phyloP scores from a whole-genome alignment of 345 rosid species.

The Combretum micranthum region DNA sequence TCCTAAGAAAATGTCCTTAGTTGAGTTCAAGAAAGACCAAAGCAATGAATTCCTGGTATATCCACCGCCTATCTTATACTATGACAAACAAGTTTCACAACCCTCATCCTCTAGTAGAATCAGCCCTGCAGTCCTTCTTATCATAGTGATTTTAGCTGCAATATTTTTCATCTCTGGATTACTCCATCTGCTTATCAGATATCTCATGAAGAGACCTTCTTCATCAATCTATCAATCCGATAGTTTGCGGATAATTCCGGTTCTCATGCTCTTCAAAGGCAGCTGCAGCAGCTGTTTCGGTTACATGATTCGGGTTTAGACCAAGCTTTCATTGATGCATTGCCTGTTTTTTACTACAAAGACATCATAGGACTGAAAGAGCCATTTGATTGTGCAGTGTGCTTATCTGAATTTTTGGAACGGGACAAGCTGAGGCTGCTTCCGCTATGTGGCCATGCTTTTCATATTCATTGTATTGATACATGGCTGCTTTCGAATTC shows the following conservation, averaged over 20 bases:
- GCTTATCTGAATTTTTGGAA: slow-evolving; percentile 54
- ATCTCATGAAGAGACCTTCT: slow-evolving; percentile 29
- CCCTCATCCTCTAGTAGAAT: slow-evolving; percentile 25
- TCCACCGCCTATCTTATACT: slow-evolving; percentile 24
- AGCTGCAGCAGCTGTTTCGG: slow-evolving; percentile 66
- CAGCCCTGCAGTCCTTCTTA: slow-evolving; percentile 47
- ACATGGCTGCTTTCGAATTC: slow-evolving; percentile 84
- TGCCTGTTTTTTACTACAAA: slow-evolving; percentile 61
- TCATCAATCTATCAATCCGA: slow-evolving; percentile 36
- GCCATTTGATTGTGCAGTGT: slow-evolving; percentile 74
- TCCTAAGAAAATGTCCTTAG: slow-evolving; percentile 22
- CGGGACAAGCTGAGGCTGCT: slow-evolving; percentile 58
- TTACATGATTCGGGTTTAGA: slow-evolving; percentile 69
- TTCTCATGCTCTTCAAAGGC: slow-evolving; percentile 44
- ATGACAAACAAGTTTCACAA: slow-evolving; percentile 20
- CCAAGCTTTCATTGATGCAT: slow-evolving; percentile 55
- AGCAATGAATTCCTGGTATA: slow-evolving; percentile 14
- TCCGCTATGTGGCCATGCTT: slow-evolving; percentile 64
- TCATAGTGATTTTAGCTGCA: slow-evolving; percentile 39
- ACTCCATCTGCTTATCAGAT: slow-evolving; percentile 55
- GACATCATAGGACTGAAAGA: slow-evolving; percentile 57
- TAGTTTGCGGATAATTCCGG: slow-evolving; percentile 30
- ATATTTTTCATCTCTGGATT: slow-evolving; percentile 49
- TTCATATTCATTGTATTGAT: slow-evolving; percentile 62
- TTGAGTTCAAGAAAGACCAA: slow-evolving; percentile 11